Base-by-base conservation (phyloP, 2,329 filamentous ascomycete genomes). In the Helminthosporium solani region DNA sequence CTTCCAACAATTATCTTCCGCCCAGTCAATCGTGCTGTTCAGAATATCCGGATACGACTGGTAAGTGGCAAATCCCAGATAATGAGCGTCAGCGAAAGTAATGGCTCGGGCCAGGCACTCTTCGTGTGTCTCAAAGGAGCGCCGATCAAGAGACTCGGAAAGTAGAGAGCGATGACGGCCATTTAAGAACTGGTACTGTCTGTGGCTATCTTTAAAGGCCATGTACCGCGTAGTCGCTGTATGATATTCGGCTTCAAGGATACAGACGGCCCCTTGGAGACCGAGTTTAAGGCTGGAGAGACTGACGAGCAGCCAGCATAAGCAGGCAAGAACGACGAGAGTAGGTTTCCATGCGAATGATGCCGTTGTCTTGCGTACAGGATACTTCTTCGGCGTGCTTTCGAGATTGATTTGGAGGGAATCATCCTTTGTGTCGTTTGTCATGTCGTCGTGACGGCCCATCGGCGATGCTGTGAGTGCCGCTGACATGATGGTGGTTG, bases 21-120 rank as follows among this genome's bases (percentile, higher is more conserved):
- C 48, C 63, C 63, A 67, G 2, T 50, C 44, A 23, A 59, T 50
- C 8, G 61, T 53, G 9, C 39, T 40, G 2, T 56, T 41, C 5
- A 58, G 50, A 3, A 61, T 39, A 3, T 58, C 40, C 2, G 50
- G 33, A 37, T 56, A 53, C 6, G 37, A 37, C 7, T 49, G 33
- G 23, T 57, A 63, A 1, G 51, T 47, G 3, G 46, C 3, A 12
- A 31, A 20, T 3, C 42, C 47, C 27, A 39, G 25, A 12, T 57
- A 52, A 3, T 53, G 35, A 1, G 35, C 11, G n/a, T 63, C 27
- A 2, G 51, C 58, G 3, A 33, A 12, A 2, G 36, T 30, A 6
- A 60, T 48, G 8, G 57, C 61, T 8, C 61, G 61, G 7, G 42
- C 50, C 11, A 66, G 57, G 33, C 64, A 67, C 7, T 61, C 40